phyloP scores from a whole-genome alignment of 768 basidiomycete genomes.

The Tylopilus subfusipes region DNA sequence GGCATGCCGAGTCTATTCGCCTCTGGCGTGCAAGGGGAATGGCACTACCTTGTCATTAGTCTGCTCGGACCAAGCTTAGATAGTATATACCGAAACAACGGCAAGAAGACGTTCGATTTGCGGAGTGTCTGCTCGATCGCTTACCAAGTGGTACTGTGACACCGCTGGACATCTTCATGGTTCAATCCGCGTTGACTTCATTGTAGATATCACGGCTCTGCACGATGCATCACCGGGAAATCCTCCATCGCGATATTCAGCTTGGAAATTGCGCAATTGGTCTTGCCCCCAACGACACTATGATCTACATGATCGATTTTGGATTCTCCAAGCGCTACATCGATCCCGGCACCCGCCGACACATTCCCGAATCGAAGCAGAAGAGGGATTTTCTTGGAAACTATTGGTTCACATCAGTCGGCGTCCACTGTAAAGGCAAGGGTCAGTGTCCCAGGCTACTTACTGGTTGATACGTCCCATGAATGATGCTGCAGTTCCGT shows the following conservation, averaged over 20 bases:
- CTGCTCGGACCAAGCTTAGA: constrained; percentile 71
- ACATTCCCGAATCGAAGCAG: constrained; percentile 64
- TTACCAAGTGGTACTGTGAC: constrained; percentile 62
- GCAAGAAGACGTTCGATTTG: constrained; percentile 60
- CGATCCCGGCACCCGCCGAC: constrained; percentile 58
- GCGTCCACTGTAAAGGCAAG: constrained; percentile 74
- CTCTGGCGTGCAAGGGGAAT: constrained; percentile 51
- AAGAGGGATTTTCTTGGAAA: constrained; percentile 79
- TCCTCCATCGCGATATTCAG: constrained; percentile 77
- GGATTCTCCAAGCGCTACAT: constrained; percentile 80
- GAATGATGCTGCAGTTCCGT: constrained; percentile 52
- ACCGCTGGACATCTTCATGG: background rate
- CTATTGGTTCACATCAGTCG: constrained; percentile 80
- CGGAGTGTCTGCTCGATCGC: constrained; percentile 72
- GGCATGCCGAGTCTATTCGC: constrained; percentile 76
- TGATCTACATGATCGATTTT: constrained; percentile 82
- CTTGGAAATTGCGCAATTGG: constrained; percentile 75
- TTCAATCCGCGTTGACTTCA: constrained; percentile 3
- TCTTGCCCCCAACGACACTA: constrained; percentile 50
- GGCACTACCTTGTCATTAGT: constrained; percentile 76
- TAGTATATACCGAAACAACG: constrained; percentile 51
- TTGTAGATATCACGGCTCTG: constrained; percentile 65
- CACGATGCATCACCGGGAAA: constrained; percentile 69
- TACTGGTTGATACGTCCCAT: constrained; percentile 17
- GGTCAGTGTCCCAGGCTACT: constrained; percentile 39